Conservation (phyloP, 495 filamentous ascomycete species). For the Tuber calosporum region DNA sequence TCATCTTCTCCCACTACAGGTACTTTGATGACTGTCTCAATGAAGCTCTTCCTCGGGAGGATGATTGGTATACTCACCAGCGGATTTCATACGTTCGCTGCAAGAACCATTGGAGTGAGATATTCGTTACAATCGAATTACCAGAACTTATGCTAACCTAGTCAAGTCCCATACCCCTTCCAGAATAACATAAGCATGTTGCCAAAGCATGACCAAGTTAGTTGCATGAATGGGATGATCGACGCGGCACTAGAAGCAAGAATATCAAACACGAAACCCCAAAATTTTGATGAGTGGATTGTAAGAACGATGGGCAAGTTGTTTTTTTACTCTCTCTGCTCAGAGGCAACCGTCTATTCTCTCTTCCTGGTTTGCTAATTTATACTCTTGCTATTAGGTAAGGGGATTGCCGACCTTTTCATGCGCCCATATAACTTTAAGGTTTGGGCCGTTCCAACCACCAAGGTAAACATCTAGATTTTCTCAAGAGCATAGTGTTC, state of each 20-base stretch:
- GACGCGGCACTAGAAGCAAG: conserved; percentile 84
- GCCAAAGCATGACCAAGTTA: conserved; percentile 92
- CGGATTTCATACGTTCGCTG: conserved; percentile 98
- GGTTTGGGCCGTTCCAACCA: conserved; percentile 98
- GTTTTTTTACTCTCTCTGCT: neutral
- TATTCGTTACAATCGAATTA: neutral
- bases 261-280: conserved; percentile 80
- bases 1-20: conserved; percentile 99
- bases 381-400: conserved; percentile 16
- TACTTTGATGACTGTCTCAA: conserved; percentile 99
- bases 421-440: conserved; percentile 99
- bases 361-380: neutral
- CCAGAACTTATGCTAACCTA: conserved; percentile 15
- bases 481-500: neutral
- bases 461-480: conserved; percentile 59
- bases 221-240: conserved; percentile 93
- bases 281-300: conserved; percentile 98
- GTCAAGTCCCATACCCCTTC: conserved; percentile 85
- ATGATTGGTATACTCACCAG: conserved; percentile 96
- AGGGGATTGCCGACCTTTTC: conserved; percentile 87
- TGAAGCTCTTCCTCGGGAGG: conserved; percentile 84
- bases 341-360: neutral
- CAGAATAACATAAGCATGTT: conserved; percentile 99
- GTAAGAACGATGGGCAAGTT: conserved; percentile 72
- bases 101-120: conserved; percentile 67